These are phyloP conservation scores for Dactylorhiza incarnata DNA, from an alignment of 106 monocot genomes.

Conservation along the genomic window DNA sequence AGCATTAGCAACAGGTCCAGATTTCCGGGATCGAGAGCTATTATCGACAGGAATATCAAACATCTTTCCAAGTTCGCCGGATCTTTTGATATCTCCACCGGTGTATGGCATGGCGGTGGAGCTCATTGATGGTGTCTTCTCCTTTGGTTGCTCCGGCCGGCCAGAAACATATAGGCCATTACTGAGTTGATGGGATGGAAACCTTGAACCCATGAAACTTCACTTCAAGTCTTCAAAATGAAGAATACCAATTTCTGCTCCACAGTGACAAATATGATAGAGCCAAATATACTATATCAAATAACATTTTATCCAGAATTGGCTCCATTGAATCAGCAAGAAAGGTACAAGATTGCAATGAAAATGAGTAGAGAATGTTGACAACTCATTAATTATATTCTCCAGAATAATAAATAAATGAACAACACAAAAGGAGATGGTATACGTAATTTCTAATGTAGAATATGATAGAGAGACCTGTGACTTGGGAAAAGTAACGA, in stretches of 20 bases:
- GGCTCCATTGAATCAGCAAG: neutral
- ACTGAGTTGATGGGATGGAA: slow-evolving; percentile 83
- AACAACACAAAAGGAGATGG: neutral
- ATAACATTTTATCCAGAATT: neutral
- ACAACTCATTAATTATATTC: neutral
- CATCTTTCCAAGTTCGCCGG: slow-evolving; percentile 79
- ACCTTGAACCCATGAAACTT: slow-evolving; percentile 65
- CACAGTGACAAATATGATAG: neutral
- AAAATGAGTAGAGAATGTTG: neutral
- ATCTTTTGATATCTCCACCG: slow-evolving; percentile 60
- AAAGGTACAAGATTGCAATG: neutral
- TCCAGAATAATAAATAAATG: neutral
- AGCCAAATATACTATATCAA: neutral
- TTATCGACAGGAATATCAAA: slow-evolving; percentile 66
- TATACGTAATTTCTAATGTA: neutral
- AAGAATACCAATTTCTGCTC: neutral
- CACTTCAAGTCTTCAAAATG: slow-evolving; percentile 1
- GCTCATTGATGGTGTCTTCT: slow-evolving; percentile 50
- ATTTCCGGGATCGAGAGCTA: slow-evolving; percentile 60
- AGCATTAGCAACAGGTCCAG: slow-evolving; percentile 36
- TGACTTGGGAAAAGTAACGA: neutral
- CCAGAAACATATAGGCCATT: slow-evolving; percentile 89
- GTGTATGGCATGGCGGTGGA: slow-evolving; percentile 68
- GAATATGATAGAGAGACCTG: neutral
- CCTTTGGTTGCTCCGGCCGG: slow-evolving; percentile 80